Percentiles rank a stretch among this genome's conserved stretches.
phyloP scores from a whole-genome alignment of 2,329 filamentous ascomycete species.

The Sporothrix humicola region DNA sequence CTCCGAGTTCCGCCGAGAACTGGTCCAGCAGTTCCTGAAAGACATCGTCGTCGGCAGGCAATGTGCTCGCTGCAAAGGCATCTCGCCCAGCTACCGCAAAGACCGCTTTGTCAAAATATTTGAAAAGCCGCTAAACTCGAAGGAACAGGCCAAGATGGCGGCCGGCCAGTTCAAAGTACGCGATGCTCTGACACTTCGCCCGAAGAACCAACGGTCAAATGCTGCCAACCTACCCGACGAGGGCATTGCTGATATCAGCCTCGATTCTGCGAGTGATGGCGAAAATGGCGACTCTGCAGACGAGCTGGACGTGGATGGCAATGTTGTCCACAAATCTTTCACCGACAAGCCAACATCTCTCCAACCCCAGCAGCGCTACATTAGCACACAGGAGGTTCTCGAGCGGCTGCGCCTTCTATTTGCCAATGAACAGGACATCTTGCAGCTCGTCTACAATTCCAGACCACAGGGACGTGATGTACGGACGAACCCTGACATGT shows the following conservation, averaged over 20 bases:
- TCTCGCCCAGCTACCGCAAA: conserved; percentile 84
- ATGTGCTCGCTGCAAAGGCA: conserved; percentile 70
- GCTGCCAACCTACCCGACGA: conserved; percentile 64
- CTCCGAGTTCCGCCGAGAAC: conserved; percentile 72
- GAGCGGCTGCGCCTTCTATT: conserved; percentile 81
- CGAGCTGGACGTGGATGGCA: conserved; percentile 59
- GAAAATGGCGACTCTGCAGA: conserved; percentile 45
- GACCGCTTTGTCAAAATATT: conserved; percentile 94
- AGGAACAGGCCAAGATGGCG: conserved; percentile 79
- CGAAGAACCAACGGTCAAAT: conserved; percentile 43
- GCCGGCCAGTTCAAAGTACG: conserved; percentile 68
- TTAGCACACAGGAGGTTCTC: conserved; percentile 82
- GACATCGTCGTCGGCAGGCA: conserved; percentile 71
- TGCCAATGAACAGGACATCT: conserved; percentile 81
- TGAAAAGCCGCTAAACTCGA: conserved; percentile 75
- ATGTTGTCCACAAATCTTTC: conserved; percentile 58
- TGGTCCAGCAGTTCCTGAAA: conserved; percentile 82
- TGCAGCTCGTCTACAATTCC: conserved; percentile 84
- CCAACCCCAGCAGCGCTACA: conserved; percentile 67
- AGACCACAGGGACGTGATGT: conserved; percentile 63
- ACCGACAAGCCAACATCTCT: conserved; percentile 41
- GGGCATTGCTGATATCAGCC: conserved; percentile 69
- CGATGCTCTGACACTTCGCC: conserved; percentile 69
- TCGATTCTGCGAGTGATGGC: conserved; percentile 51
- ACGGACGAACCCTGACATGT: conserved; percentile 80